Evolutionary conservation across 1,284 basidiomycete species (phyloP).

Genomic region (Coniophora puteana): DNA sequence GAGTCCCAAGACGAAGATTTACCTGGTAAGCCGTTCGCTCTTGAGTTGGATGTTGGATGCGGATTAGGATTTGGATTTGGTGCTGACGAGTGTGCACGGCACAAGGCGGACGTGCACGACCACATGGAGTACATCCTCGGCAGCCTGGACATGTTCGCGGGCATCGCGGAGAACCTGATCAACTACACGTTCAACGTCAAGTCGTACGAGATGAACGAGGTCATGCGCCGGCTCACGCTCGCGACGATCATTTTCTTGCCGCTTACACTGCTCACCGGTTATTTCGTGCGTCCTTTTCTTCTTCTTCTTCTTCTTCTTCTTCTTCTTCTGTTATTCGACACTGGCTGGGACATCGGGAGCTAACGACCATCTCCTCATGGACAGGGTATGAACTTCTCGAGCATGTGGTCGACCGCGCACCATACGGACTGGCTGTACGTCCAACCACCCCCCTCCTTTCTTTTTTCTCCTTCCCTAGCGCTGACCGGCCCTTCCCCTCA

Average conservation of each 20-base stretch:
- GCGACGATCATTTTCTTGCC: constrained; percentile 70
- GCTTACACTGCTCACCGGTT: constrained; percentile 65
- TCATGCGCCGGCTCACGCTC: constrained; percentile 60
- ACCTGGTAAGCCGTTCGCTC: constrained; percentile 42
- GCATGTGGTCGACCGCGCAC: constrained; percentile 45
- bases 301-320: no score
- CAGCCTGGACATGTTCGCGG: constrained; percentile 66
- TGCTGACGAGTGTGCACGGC: not conserved
- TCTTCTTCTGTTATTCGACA: no score
- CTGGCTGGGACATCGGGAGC: no score
- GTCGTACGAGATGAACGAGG: constrained; percentile 68
- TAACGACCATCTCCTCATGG: not conserved
- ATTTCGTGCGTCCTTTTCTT: constrained; percentile 49
- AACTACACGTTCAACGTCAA: constrained; percentile 67
- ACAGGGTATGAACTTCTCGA: constrained; percentile 68
- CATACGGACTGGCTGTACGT: constrained; percentile 52
- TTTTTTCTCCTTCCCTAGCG: constrained; percentile 1
- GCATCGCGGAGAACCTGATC: constrained; percentile 66
- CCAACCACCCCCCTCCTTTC: constrained; percentile 3
- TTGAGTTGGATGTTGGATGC: not conserved
- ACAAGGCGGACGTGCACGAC: constrained; percentile 63
- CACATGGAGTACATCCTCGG: constrained; percentile 67
- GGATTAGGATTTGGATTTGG: not conserved
- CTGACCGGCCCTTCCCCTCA: not conserved
- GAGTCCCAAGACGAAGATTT: constrained; percentile 67